phyloP scores from a whole-genome alignment of 164 flowering plant genomes.

The Sextonia rubra region DNA sequence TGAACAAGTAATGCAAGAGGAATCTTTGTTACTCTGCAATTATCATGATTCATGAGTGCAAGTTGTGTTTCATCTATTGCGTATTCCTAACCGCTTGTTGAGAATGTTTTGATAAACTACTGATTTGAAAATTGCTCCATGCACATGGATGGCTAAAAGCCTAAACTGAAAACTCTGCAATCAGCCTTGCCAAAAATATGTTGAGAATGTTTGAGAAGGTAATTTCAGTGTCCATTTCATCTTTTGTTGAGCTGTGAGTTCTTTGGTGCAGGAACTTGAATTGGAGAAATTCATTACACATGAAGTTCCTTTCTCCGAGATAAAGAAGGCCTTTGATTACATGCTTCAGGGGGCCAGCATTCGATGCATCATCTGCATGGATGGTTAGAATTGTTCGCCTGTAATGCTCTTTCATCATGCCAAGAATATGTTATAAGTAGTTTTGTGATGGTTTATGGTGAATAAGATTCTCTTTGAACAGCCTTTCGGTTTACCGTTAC shows the following conservation, averaged over 20 bases:
- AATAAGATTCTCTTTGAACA: too few relatives aligned
- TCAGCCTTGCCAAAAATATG: neutral
- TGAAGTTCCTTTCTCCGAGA: constrained; percentile 54
- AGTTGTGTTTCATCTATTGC: neutral
- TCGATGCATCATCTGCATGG: constrained; percentile 57
- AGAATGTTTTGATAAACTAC: too few relatives aligned
- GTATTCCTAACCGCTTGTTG: too few relatives aligned
- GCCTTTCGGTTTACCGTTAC: too few relatives aligned
- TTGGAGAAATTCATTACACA: constrained; percentile 72
- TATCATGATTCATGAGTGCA: neutral
- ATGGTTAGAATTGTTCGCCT: neutral
- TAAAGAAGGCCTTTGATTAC: constrained; percentile 70
- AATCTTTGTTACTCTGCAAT: neutral
- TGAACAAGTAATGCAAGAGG: constrained; percentile 51
- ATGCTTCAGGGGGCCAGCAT: constrained; percentile 51
- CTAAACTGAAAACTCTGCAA: too few relatives aligned
- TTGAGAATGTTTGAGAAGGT: neutral
- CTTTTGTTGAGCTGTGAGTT: neutral
- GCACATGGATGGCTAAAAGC: too few relatives aligned
- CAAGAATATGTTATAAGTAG: too few relatives aligned
- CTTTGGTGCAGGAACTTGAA: constrained; percentile 44
- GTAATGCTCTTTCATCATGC: too few relatives aligned
- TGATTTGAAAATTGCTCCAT: too few relatives aligned
- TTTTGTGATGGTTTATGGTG: too few relatives aligned
- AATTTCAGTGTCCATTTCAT: neutral